Conservation (phyloP, 176 grass and related monocot genomes). For the Musa acuminata region DNA sequence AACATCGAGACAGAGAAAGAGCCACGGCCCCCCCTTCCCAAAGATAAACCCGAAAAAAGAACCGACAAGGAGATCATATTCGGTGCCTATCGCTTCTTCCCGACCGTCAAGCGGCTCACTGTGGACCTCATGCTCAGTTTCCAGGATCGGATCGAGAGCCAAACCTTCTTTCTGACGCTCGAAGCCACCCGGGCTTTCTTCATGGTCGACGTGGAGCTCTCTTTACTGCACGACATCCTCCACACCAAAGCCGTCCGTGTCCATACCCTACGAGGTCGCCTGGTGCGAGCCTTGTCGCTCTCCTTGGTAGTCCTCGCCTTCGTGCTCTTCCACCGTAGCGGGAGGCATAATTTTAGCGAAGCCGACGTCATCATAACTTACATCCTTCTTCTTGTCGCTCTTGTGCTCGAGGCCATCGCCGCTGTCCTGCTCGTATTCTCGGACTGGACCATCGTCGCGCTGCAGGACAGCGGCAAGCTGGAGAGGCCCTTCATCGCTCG, state of each 20-base stretch:
- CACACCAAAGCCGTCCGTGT: conserved; percentile 29
- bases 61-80: background rate
- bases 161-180: background rate
- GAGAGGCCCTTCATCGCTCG: background rate
- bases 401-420: conserved; percentile 26
- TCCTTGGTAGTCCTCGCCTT: background rate
- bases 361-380: conserved; percentile 32
- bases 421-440: conserved; percentile 21
- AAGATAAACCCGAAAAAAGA: background rate
- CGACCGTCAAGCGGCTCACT: conserved; percentile 9
- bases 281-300: conserved; percentile 11
- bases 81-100: conserved; percentile 5
- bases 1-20: conserved; percentile 11
- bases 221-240: conserved; percentile 29
- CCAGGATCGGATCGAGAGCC: background rate
- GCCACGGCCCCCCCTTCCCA: background rate
- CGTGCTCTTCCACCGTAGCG: background rate
- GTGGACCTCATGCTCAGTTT: conserved; percentile 28
- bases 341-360: background rate
- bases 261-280: background rate
- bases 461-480: background rate
- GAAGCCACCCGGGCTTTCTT: background rate
- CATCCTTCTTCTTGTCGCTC: conserved; percentile 23
- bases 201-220: conserved; percentile 39
- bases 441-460: conserved; percentile 17